A percentile compares a stretch with the other conserved stretches of the same genome.
Evolutionary conservation across 345 rosid genomes (phyloP).

Genomic region (Mangifera indica): DNA sequence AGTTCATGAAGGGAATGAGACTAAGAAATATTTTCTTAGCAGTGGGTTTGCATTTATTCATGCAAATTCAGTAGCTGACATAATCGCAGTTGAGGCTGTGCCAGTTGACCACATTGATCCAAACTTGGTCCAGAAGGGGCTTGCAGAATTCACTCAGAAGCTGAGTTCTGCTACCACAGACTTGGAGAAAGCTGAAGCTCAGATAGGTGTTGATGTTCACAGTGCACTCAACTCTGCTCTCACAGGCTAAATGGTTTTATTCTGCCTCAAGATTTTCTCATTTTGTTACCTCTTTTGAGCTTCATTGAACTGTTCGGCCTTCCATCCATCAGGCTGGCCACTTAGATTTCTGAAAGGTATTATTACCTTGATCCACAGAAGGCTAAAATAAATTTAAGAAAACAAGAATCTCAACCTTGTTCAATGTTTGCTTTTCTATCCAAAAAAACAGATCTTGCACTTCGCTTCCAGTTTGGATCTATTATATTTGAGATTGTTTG

Average conservation of each 20-base stretch:
- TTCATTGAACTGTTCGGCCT: slow-evolving; percentile 17
- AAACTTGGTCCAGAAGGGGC: slow-evolving; percentile 75
- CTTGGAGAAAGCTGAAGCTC: slow-evolving; percentile 86
- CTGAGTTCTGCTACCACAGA: slow-evolving; percentile 72
- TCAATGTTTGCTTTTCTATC: neutral
- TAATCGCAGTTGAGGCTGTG: slow-evolving; percentile 73
- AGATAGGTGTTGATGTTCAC: slow-evolving; percentile 76
- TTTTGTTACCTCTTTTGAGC: slow-evolving; percentile 16
- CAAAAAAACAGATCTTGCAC: neutral
- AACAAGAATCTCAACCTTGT: slow-evolving; percentile 11
- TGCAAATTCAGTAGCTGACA: slow-evolving; percentile 77
- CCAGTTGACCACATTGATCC: slow-evolving; percentile 68
- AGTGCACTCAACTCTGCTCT: slow-evolving; percentile 69
- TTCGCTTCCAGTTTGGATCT: neutral
- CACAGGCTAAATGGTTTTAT: slow-evolving; percentile 39
- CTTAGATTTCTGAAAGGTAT: slow-evolving; percentile 17
- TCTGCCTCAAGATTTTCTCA: slow-evolving; percentile 3
- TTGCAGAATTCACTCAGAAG: slow-evolving; percentile 75
- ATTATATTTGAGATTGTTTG: slow-evolving; percentile 2
- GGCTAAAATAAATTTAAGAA: slow-evolving; percentile 5
- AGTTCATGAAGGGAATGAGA: slow-evolving; percentile 79
- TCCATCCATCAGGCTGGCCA: slow-evolving; percentile 12
- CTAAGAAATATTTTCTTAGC: slow-evolving; percentile 76
- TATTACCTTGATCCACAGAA: neutral
- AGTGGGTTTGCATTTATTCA: slow-evolving; percentile 85